These are phyloP conservation scores for Carex cristatella DNA, from an alignment of 176 grass and related monocot genomes.

Conservation along the genomic window DNA sequence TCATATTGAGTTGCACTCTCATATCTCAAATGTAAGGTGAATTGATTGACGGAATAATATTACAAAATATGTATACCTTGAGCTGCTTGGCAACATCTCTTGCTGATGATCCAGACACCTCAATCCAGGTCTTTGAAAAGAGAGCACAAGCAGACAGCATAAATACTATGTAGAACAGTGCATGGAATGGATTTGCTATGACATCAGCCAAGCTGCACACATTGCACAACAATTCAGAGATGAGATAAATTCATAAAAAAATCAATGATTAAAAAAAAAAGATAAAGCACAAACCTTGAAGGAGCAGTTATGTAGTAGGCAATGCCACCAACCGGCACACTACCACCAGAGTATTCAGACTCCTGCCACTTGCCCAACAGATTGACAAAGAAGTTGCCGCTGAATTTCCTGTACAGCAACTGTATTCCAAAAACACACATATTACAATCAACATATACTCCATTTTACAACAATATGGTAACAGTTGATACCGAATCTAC, in stretches of 20 bases:
- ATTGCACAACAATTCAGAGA: constrained; percentile 23
- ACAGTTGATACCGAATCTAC: background rate
- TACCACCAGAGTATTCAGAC: constrained; percentile 86
- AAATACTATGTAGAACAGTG: constrained; percentile 82
- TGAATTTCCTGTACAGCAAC: constrained; percentile 88
- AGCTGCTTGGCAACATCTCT: constrained; percentile 93
- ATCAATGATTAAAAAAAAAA: constrained; percentile 9
- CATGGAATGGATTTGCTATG: constrained; percentile 89
- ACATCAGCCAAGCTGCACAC: constrained; percentile 68
- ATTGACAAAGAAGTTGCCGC: constrained; percentile 87
- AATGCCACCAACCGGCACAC: constrained; percentile 81
- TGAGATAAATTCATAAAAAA: constrained; percentile 2
- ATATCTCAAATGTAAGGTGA: too few relatives aligned
- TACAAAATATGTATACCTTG: constrained; percentile 46
- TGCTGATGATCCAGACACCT: constrained; percentile 89
- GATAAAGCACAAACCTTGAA: constrained; percentile 60
- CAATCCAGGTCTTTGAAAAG: constrained; percentile 95
- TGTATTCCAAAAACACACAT: constrained; percentile 27
- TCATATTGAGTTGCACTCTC: background rate
- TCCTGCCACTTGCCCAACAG: constrained; percentile 89
- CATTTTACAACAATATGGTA: background rate
- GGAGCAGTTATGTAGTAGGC: constrained; percentile 96
- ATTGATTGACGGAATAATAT: background rate
- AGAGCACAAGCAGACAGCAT: constrained; percentile 81
- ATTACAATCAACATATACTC: background rate